Percentiles rank a stretch among this genome's conserved stretches.
Conservation (phyloP, 169 alveolate genomes). For the Plasmodium fragile region DNA sequence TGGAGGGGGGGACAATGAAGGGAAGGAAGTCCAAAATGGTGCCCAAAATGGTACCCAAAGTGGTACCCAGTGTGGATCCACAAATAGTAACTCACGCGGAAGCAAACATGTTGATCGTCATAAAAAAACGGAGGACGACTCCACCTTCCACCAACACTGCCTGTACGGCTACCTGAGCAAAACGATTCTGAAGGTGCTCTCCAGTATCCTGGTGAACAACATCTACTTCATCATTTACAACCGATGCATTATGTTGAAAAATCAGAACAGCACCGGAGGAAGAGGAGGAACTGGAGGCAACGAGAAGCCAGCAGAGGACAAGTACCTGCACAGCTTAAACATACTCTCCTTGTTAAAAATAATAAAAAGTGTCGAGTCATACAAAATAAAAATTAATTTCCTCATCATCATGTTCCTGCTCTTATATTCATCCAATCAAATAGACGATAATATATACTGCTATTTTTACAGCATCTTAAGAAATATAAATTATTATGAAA, state of each 20-base stretch:
- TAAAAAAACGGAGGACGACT: conserved; percentile 18
- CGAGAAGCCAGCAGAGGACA: conserved; percentile 4
- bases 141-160: conserved; percentile 5
- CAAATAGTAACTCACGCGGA: background rate
- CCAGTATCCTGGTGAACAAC: conserved; percentile 62
- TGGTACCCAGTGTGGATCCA: background rate
- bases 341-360: conserved; percentile 55
- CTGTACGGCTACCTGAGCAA: conserved; percentile 48
- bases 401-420: conserved; percentile 43
- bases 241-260: background rate
- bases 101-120: background rate
- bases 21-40: background rate
- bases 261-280: background rate
- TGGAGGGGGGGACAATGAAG: background rate
- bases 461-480: conserved; percentile 45
- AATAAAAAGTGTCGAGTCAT: conserved; percentile 43
- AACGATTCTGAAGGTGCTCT: conserved; percentile 32
- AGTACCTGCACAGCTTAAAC: conserved; percentile 54
- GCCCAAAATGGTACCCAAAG: background rate
- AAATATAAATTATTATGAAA: conserved; percentile 58
- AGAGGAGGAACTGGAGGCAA: background rate
- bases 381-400: conserved; percentile 69
- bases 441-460: conserved; percentile 64
- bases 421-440: conserved; percentile 37
- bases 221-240: conserved; percentile 54